These are phyloP conservation scores for Domatiomyces catenatus DNA, from an alignment of 2,329 filamentous ascomycete genomes.

Conservation along the genomic window DNA sequence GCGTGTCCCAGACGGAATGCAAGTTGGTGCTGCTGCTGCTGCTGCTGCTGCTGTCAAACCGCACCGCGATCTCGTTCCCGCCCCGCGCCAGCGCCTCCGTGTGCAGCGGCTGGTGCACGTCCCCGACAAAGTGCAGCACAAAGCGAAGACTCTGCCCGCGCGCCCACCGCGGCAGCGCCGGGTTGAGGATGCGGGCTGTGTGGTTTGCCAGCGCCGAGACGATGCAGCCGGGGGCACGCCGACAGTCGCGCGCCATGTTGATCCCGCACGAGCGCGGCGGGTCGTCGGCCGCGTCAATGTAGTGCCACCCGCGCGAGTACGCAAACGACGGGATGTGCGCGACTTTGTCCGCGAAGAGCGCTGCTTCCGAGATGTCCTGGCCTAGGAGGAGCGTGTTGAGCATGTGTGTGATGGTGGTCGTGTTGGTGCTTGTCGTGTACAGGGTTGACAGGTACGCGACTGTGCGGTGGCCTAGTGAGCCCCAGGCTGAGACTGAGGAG, in stretches of 20 bases:
- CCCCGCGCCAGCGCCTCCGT: slow-evolving; percentile 45
- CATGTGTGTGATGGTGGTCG: slow-evolving; percentile 6
- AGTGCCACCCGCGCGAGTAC: slow-evolving; percentile 16
- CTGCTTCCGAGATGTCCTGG: slow-evolving; percentile 18
- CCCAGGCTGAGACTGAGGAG: slow-evolving; percentile 27
- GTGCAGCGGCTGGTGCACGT: slow-evolving; percentile 59
- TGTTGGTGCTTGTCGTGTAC: slow-evolving; percentile 7
- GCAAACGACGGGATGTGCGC: slow-evolving; percentile 15
- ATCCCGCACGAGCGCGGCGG: slow-evolving; percentile 14
- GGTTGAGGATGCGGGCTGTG: slow-evolving; percentile 25
- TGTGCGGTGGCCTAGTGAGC: slow-evolving; percentile 38
- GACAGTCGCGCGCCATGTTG: slow-evolving; percentile 34
- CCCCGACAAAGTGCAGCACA: slow-evolving; percentile 46
- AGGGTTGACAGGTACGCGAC: slow-evolving; percentile 37
- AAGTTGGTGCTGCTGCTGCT: slow-evolving; percentile 37
- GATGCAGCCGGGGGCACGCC: slow-evolving; percentile 24
- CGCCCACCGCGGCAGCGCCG: slow-evolving; percentile 19
- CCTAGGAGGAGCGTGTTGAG: slow-evolving; percentile 11
- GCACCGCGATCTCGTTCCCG: slow-evolving; percentile 53
- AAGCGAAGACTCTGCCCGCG: slow-evolving; percentile 31
- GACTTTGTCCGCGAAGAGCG: slow-evolving; percentile 17
- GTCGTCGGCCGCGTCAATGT: slow-evolving; percentile 16
- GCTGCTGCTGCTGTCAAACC: slow-evolving; percentile 41
- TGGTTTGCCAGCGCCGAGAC: slow-evolving; percentile 41
- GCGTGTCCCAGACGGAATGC: slow-evolving; percentile 57